Evolutionary conservation across 1,284 basidiomycete genomes (phyloP), one percentile per base, ranked within the genome.

Genomic region (Ceratobasidium sp.): DNA sequence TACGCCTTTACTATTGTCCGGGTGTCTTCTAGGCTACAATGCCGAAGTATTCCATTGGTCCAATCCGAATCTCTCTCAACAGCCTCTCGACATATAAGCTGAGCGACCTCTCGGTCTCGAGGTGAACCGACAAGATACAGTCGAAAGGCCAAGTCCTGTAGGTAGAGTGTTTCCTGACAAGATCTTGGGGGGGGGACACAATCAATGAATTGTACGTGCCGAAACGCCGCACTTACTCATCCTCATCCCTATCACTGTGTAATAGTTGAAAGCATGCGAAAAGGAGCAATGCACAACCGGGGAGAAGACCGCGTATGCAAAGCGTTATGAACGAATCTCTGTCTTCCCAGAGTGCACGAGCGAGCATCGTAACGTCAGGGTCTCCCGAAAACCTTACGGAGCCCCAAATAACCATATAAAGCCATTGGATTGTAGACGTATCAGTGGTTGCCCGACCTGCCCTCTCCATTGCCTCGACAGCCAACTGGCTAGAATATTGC

Each of bases 271-370:
- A 23, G 5, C 26, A 17, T 5, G 64, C 46, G 10, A 50, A 17
- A 6, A 66, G 26, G 46, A 66, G 42, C 10, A 66, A 15, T 20
- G 64, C 5, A 15, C 64, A 66, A 23, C 64, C 64, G 17, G 64
- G 64, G 12, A 66, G 46, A 23, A 50, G 42, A 15, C 64, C 64
- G 10, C n/a, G 64, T 9, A 20, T 17, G 42, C 64, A 66, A 26
- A 66, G 44, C 17, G 40, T 48, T 28, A 66, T n/a, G 28, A 66
- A 50, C 28, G 42, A 48, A 7, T 15, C 64, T 28, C 64, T 44
- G 15, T 48, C 64, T 28, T 9, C 20, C 42, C 64, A 66, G 2
- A 66, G n/a, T 4, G 28, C 9, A 15, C 13, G 46, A 13, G 46
- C n/a, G 28, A 48, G 38, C 5, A 9, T 23, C 5, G 42, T 15